A percentile compares a stretch with the other conserved stretches of the same genome.
Conservation (phyloP, 164 flowering plant species). For the Tinospora cordifolia region DNA sequence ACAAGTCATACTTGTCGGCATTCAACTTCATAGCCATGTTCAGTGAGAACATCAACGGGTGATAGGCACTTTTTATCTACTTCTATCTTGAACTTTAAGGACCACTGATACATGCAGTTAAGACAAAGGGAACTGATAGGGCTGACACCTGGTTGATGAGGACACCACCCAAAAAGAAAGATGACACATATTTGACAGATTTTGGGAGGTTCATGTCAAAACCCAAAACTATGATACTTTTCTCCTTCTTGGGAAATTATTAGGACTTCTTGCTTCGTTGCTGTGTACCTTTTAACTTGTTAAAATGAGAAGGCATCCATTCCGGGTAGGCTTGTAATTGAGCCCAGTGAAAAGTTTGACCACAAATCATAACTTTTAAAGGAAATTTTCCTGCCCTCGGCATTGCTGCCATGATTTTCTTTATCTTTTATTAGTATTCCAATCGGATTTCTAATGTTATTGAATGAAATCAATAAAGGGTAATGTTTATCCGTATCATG, state of each 20-base stretch:
- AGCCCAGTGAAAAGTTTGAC: too few species aligned
- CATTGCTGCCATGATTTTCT: too few species aligned
- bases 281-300: not conserved
- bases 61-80: not conserved
- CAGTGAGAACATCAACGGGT: not conserved
- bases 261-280: not conserved
- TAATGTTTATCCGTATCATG: too few species aligned
- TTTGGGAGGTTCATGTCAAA: not conserved
- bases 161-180: not conserved
- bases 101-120: constrained; percentile 4
- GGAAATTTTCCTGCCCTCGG: too few species aligned
- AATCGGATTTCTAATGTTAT: too few species aligned
- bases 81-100: constrained; percentile 1
- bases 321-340: not conserved
- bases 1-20: not conserved
- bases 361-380: too few species aligned
- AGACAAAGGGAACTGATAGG: not conserved
- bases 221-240: not conserved
- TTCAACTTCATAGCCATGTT: not conserved
- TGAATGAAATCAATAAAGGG: too few species aligned
- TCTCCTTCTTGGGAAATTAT: too few species aligned
- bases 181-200: not conserved
- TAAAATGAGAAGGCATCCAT: not conserved
- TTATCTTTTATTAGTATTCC: too few species aligned
- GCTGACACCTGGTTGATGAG: not conserved